Conservation (phyloP, 2,329 filamentous ascomycete species). For the Epichloe gansuensis region DNA sequence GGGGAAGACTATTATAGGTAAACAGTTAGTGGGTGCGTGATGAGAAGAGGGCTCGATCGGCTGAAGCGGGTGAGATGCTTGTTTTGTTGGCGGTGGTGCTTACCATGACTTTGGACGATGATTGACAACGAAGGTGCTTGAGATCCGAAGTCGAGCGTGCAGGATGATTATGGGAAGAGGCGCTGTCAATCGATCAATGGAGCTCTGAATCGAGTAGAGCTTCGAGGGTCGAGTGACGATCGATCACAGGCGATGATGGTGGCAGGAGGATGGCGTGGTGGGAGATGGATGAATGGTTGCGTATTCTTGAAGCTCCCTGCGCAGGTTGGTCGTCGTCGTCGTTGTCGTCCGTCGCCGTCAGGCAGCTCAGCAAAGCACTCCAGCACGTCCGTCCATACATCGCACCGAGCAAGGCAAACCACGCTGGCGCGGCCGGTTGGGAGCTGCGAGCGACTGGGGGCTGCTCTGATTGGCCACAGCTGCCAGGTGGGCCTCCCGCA, state of each 20-base stretch:
- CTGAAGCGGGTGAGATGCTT: background rate
- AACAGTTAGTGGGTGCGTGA: conserved; percentile 15
- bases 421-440: conserved; percentile 13
- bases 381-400: background rate
- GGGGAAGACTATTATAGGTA: conserved; percentile 55
- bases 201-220: background rate
- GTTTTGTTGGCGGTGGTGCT: background rate
- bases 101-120: conserved; percentile 3
- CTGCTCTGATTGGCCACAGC: conserved; percentile 7
- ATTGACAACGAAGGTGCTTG: background rate
- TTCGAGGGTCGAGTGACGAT: background rate
- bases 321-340: background rate
- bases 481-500: conserved; percentile 2
- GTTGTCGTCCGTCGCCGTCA: conserved; percentile 2
- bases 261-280: background rate
- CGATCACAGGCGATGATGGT: background rate
- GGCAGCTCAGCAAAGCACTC: background rate
- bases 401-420: conserved; percentile 12
- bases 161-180: background rate
- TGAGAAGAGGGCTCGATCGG: background rate
- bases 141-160: background rate
- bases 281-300: conserved; percentile 5
- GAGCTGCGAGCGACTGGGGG: background rate
- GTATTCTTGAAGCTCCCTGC: conserved; percentile 1
- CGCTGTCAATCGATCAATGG: background rate